Evolutionary conservation across 257 asterid genomes (phyloP), one percentile per base, ranked within the genome.

Genomic region (Capsicum pubescens): DNA sequence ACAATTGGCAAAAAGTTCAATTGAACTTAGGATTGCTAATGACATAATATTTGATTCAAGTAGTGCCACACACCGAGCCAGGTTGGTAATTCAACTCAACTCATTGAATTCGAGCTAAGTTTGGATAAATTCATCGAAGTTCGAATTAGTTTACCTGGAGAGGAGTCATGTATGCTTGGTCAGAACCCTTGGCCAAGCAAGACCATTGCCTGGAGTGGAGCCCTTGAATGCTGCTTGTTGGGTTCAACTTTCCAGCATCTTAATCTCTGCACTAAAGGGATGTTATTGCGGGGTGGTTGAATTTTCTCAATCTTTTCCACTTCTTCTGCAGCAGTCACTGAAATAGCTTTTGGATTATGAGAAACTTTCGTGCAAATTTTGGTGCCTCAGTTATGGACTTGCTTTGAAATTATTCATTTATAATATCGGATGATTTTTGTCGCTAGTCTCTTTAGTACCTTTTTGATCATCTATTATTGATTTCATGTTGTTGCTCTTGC

Each of bases 401-500:
- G 54, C 54, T 26, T 59, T 77, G 64, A 64, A 50, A 42, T 50
- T 52, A 76, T 76, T 76, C 46, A 52, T 4, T 52, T 9, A 21
- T 52, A 52, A 52, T 76, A 32, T 52, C 58, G 21, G 52, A 26
- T 52, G 14, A 8, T 26, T 13, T 74, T 81, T 44, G 48, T 68
- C 26, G 0, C 44, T 46, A 2, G 36, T 81, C 79, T 13, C 83
- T 55, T 48, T 61, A 52, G 63, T 76, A 13, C 42, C 21, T 52
- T 56, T 58, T 67, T 16, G 50, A 48, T 52, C 59, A 46, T 26
- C 17, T 69, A 63, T 67, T 55, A 35, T 9, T 54, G 80, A 76
- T 35, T 61, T 84, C 52, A 80, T 81, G 69, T 48, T 83, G 48
- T 52, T 88, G 82, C 91, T 91, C 32, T 26, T 1, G 32, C 32